Evolutionary conservation across 2,329 filamentous ascomycete genomes (phyloP).

Genomic region (Colletotrichum tofieldiae): DNA sequence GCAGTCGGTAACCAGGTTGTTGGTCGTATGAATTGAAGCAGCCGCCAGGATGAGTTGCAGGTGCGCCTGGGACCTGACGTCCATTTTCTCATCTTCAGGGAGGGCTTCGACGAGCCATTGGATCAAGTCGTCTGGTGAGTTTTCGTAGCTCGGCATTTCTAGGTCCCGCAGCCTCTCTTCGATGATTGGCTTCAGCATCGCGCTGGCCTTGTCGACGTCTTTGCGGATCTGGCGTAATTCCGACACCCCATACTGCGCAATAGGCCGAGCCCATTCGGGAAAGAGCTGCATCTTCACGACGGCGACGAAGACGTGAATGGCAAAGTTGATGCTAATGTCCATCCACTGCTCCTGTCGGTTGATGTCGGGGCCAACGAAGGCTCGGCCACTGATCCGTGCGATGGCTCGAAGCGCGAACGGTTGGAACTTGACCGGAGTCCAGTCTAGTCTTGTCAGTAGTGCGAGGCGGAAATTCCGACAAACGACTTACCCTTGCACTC

Average conservation of each 20-base stretch:
- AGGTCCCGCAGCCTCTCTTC: slow-evolving; percentile 61
- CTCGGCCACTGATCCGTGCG: slow-evolving; percentile 67
- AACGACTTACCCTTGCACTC: slow-evolving; percentile 57
- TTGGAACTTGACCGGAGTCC: slow-evolving; percentile 69
- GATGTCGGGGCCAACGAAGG: slow-evolving; percentile 67
- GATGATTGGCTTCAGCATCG: slow-evolving; percentile 62
- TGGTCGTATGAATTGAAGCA: slow-evolving; percentile 63
- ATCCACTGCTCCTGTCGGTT: slow-evolving; percentile 70
- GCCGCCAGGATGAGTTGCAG: slow-evolving; percentile 62
- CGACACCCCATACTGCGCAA: slow-evolving; percentile 62
- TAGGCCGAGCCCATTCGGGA: slow-evolving; percentile 64
- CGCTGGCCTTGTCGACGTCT: slow-evolving; percentile 60
- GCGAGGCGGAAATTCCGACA: not conserved
- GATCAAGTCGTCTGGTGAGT: slow-evolving; percentile 59
- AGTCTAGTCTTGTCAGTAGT: slow-evolving; percentile 57
- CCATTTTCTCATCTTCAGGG: slow-evolving; percentile 55
- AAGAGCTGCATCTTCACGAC: slow-evolving; percentile 67
- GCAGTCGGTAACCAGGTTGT: slow-evolving; percentile 62
- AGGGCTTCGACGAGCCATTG: slow-evolving; percentile 62
- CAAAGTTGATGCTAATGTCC: slow-evolving; percentile 66
- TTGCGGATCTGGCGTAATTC: slow-evolving; percentile 62
- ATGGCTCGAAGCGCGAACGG: slow-evolving; percentile 67
- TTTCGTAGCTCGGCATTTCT: slow-evolving; percentile 55
- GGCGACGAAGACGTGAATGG: slow-evolving; percentile 64
- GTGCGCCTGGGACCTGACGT: slow-evolving; percentile 57